Conservation (phyloP, 2,329 filamentous ascomycete genomes). For the Aspergillus tubingensis region DNA sequence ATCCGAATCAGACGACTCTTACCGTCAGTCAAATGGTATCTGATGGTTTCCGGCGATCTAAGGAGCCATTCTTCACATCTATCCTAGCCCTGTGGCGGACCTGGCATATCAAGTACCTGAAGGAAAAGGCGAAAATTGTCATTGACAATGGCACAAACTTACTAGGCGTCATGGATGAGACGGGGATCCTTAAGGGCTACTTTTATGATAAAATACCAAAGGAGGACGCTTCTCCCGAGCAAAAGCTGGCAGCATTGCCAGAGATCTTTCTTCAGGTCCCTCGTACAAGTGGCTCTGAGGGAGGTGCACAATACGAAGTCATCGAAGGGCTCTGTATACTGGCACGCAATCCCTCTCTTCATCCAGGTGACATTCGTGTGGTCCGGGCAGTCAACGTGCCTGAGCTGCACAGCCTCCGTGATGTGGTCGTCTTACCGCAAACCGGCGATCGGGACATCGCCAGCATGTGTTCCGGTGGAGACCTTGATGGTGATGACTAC, state of each 20-base stretch:
- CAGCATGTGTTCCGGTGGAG: constrained; percentile 94
- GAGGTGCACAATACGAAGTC: constrained; percentile 59
- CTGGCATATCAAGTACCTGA: constrained; percentile 86
- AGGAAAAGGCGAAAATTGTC: constrained; percentile 85
- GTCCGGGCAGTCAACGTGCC: constrained; percentile 79
- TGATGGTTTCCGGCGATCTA: constrained; percentile 72
- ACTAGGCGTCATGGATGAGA: constrained; percentile 87
- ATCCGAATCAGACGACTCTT: constrained; percentile 80
- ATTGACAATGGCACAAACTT: constrained; percentile 84
- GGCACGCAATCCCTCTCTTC: constrained; percentile 88
- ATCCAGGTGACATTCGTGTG: constrained; percentile 87
- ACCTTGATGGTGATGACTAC: constrained; percentile 94
- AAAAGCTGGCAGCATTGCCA: constrained; percentile 61
- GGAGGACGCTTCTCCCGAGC: constrained; percentile 34
- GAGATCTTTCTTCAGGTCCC: constrained; percentile 89
- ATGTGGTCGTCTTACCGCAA: constrained; percentile 86
- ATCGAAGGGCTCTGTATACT: constrained; percentile 79
- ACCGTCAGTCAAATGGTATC: constrained; percentile 73
- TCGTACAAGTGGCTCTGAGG: constrained; percentile 45
- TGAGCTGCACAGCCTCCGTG: constrained; percentile 71
- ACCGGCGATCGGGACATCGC: constrained; percentile 81
- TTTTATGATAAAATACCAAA: constrained; percentile 50
- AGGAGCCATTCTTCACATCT: constrained; percentile 81
- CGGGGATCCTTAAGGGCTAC: constrained; percentile 71
- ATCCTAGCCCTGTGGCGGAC: constrained; percentile 81